Evolutionary conservation across 768 basidiomycete genomes (phyloP).

Genomic region (Arthromyces matolae): DNA sequence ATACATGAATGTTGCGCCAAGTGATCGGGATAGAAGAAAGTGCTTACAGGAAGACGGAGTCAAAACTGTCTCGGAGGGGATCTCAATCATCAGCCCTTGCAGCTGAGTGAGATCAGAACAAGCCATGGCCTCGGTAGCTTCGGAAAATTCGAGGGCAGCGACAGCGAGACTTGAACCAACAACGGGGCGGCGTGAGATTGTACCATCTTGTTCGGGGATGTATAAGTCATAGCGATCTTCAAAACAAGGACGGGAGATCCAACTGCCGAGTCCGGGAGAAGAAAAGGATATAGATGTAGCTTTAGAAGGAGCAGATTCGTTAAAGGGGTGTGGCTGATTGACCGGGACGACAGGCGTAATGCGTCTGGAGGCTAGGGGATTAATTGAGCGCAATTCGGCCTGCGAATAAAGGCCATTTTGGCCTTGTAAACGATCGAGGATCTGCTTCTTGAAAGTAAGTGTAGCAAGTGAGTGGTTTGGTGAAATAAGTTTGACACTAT

Average conservation of each 20-base stretch:
- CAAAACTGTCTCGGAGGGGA: constrained; percentile 14
- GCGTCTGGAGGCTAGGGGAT: constrained; percentile 36
- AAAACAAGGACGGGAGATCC: constrained; percentile 72
- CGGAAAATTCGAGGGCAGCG: constrained; percentile 70
- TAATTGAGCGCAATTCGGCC: constrained; percentile 41
- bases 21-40: constrained; percentile 1
- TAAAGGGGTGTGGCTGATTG: constrained; percentile 24
- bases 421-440: constrained; percentile 43
- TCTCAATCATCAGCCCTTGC: constrained; percentile 16
- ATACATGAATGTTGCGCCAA: constrained; percentile 7
- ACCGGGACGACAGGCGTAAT: constrained; percentile 21
- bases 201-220: constrained; percentile 36
- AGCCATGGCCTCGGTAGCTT: constrained; percentile 60
- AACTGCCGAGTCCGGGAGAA: constrained; percentile 60
- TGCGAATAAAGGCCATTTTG: constrained; percentile 29
- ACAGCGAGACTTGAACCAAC: constrained; percentile 53
- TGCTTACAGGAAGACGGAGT: constrained; percentile 16
- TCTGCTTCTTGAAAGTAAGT: constrained; percentile 45
- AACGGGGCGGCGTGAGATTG: constrained; percentile 37
- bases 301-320: constrained; percentile 32
- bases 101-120: constrained; percentile 38
- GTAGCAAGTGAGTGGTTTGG: constrained; percentile 39
- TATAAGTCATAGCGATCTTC: constrained; percentile 67
- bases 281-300: constrained; percentile 30
- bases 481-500: constrained; percentile 34